Base-by-base conservation (phyloP, 257 asterid species). In the Solanum gracilifrons region DNA sequence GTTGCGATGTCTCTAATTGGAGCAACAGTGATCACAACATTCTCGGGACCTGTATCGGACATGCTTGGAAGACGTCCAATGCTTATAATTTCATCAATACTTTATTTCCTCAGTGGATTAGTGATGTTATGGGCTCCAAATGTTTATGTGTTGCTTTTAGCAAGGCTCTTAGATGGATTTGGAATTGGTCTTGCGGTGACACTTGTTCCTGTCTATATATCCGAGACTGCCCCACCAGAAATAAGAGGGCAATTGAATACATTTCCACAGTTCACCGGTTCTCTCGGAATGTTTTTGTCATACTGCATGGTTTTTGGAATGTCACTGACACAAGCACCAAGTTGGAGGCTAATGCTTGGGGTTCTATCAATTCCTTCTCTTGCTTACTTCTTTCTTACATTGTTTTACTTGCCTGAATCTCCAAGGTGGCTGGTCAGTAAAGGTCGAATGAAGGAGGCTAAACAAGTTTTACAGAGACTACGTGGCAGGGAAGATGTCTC, bases 71-170 rank as follows among this genome's bases (percentile, higher is more conserved):
- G 99, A 9, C 98, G 99, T 62, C 99, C 98, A 1, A 92, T 97
- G 98, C 97, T 97, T 4, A 92, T 97, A 87, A 90, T 94, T 86
- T 95, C 99, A 4, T 97, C 99, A 2, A 86, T 94, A 39, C 91
- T 97, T 2, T 97, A 95, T 80, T 97, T 96, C 88, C 86, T 95
- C 2, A 91, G 99, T 83, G 98, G 98, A 6, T 55, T 97, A 82
- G 98, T 96, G 27, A 97, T 97, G 99, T 87, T 93, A 33, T 97
- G 98, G 98, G 93, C 99, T n/a, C 99, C 99, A 37, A 97, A 94
- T 83, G 97, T 96, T 55, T 93, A 96, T 33, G 89, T 92, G 15
- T 96, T 97, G 76, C 96, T 97, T 85, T 27, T 97, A 32, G 99
- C 97, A 58, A 93, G 99, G 90, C 97, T 95, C 15, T 85, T 97